Evolutionary conservation across 2,329 filamentous ascomycete species (phyloP).

Genomic region (Geosmithia flava): DNA sequence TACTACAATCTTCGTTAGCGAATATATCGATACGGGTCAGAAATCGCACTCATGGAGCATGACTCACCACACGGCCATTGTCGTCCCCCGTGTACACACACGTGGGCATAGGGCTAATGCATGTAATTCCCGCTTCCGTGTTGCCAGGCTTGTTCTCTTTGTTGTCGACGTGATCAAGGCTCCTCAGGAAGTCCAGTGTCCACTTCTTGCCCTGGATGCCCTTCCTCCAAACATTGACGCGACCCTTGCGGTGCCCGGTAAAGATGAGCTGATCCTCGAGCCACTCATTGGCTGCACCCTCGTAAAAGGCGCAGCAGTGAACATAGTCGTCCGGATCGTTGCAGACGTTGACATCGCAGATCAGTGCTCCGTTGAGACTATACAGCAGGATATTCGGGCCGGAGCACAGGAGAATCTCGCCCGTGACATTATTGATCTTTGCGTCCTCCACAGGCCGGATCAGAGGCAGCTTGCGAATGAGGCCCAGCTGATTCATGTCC

Average conservation of each 20-base stretch:
- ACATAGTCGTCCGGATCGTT: constrained; percentile 57
- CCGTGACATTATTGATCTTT: constrained; percentile 78
- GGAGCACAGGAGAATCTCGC: constrained; percentile 77
- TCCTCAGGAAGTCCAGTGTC: constrained; percentile 65
- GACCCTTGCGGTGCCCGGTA: constrained; percentile 73
- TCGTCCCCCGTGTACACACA: constrained; percentile 92
- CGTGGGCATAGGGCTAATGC: constrained; percentile 70
- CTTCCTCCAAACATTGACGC: constrained; percentile 67
- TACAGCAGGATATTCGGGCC: constrained; percentile 66
- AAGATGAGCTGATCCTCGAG: constrained; percentile 76
- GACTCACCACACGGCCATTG: constrained; percentile 67
- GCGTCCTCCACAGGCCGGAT: constrained; percentile 57
- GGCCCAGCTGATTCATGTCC: constrained; percentile 86
- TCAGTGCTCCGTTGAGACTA: constrained; percentile 73
- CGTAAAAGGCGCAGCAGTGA: constrained; percentile 80
- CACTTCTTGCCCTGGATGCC: constrained; percentile 49
- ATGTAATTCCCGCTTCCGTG: constrained; percentile 63
- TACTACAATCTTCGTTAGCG: constrained; percentile 28
- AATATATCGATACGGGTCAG: background rate
- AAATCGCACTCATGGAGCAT: background rate
- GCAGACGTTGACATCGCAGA: constrained; percentile 76
- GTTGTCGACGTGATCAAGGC: constrained; percentile 66
- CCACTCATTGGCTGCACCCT: constrained; percentile 85
- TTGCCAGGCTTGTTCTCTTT: constrained; percentile 47
- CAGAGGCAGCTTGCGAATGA: constrained; percentile 61